Base-by-base conservation (phyloP, 768 basidiomycete species). In the Clavulina sp. region DNA sequence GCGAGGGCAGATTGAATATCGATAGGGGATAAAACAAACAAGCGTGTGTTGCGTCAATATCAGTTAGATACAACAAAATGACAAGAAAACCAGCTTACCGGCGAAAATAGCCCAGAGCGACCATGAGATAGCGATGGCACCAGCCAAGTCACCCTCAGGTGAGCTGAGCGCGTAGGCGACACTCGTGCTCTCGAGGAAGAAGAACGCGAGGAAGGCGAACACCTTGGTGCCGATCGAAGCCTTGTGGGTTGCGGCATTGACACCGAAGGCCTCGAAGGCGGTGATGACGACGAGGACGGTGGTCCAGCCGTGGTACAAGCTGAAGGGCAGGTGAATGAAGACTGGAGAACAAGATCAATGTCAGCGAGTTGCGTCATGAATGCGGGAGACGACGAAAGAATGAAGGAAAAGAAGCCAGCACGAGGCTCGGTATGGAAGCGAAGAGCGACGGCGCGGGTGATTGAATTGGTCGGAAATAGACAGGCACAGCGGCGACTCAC, bases 251-350 rank as follows among this genome's bases (percentile, higher is more conserved):
- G 70, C 61, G 0, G 84, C 78, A 62, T 92, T 73, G 54, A 80
- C 77, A 57, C 93, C 92, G 59, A 92, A 92, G 0, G 88, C 88
- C 57, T 88, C 81, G 60, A 92, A 92, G 2, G 73, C 84, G 38
- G 83, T 80, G 57, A 91, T 65, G 59, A 91, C 64, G 53, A 89
- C 77, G 49, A 86, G 75, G 54, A 89, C 78, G 50, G 85, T 86
- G 7, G 80, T 84, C 84, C 85, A 88, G 33, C 89, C 92, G 60
- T 95, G 89, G 68, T 84, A 95, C 46, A 96, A 78, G 2, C 85
- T 91, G 75, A 97, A 96, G 2, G 95, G 95, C 18, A 95, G 78
- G 65, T 96, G 91, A 41, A 96, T 73, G 55, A 93, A 91, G 56
- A 92, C 57, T 49, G 55, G 26, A n/a, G n/a, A n/a, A n/a, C n/a